Base-by-base conservation (phyloP, 345 rosid species). In the Arabidopsis suecica region DNA sequence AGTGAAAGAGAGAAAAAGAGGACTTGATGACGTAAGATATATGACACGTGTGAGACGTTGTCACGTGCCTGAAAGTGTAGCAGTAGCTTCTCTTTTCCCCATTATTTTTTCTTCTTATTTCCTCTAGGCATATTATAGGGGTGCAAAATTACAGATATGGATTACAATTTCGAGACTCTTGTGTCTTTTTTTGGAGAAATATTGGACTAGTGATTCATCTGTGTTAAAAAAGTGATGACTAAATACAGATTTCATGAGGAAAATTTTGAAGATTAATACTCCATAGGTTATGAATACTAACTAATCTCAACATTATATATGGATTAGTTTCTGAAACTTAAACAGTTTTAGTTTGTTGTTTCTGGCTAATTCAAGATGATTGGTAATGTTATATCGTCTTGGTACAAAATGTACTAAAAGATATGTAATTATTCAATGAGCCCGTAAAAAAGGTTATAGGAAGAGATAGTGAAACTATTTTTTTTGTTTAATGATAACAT, bases 31-130 rank as follows among this genome's bases (percentile, higher is more conserved):
- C 77, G 81, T 78, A 49, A 66, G 40, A 40, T 6, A 25, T 41
- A 5, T 36, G 75, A 54, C 73, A 65, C 81, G 80, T 70, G 80
- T 69, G 51, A 51, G 38, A 62, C 25, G 54, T 65, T 77, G 56
- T 77, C 76, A 71, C 81, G 81, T 72, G 81, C 70, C 61, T 76
- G 51, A 11, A 49, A 56, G 14, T 65, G 65, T 10, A 54, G 16
- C 18, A 20, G 28, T 33, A 40, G 55, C 41, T 40, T 63, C 68
- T 22, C 18, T 16, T 16, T 14, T 25, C 7, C 18, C 49, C 20
- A 10, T 18, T 51, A 3, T n/a, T 37, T 42, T 44, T 7, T 40
- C 59, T 47, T 59, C 28, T 44, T 13, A 5, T 4, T 28, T 25
- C 36, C 12, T 20, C 55, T 9, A 22, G 5, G 12, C 5, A 47